Evolutionary conservation across 1,139 yeast species (phyloP).

Genomic region (Taphrina sp.): DNA sequence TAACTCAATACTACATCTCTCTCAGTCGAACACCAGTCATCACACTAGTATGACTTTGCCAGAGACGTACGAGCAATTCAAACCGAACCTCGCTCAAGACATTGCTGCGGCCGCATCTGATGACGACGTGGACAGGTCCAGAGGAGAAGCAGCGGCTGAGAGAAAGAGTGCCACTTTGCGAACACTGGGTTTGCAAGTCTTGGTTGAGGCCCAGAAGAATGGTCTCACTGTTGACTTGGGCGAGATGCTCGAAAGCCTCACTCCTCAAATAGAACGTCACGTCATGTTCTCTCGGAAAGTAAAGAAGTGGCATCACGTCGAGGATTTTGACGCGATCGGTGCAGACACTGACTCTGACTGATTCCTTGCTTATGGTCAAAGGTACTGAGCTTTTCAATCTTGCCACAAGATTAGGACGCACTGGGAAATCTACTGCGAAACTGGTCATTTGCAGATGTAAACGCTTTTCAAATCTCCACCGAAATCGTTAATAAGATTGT

Average conservation of each 20-base stretch:
- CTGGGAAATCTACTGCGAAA: neutral
- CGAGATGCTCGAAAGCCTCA: slow-evolving; percentile 6
- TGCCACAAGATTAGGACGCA: slow-evolving; percentile 7
- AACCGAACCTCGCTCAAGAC: too few species aligned
- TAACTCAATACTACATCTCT: too few species aligned
- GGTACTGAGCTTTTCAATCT: slow-evolving; percentile 26
- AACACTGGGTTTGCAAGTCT: neutral
- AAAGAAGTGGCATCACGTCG: slow-evolving; percentile 8
- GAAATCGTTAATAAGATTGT: neutral
- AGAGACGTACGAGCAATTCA: too few species aligned
- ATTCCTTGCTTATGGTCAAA: neutral
- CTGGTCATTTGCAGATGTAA: slow-evolving; percentile 13
- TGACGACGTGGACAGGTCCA: too few species aligned
- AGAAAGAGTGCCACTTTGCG: neutral
- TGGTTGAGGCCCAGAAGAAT: neutral
- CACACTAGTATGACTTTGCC: too few species aligned
- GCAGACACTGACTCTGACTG: neutral
- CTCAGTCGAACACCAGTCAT: too few species aligned
- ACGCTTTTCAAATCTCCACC: neutral
- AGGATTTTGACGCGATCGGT: slow-evolving; percentile 27
- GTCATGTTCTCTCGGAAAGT: slow-evolving; percentile 7
- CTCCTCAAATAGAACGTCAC: slow-evolving; percentile 26
- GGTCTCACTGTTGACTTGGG: neutral
- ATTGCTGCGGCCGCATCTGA: too few species aligned
- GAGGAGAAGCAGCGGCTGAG: neutral